Evolutionary conservation across 495 filamentous ascomycete genomes (phyloP), one percentile per base, ranked within the genome.

Genomic region (Tuber umbilicatum): DNA sequence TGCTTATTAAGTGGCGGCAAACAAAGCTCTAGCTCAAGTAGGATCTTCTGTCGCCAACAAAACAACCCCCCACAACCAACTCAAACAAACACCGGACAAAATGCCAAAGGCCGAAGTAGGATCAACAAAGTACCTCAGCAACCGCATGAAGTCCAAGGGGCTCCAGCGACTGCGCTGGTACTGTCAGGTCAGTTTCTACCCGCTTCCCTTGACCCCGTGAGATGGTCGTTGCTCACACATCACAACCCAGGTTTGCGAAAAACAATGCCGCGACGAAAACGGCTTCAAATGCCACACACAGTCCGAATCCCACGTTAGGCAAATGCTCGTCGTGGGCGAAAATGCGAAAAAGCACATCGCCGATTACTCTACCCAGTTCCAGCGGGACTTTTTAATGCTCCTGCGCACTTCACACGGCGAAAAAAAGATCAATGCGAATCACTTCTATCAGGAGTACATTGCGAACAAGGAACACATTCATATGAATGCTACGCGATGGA

Each of bases 71-170:
- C 55, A 17, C 55, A 64, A 35, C 27, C 27, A 31, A 4, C 50
- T 27, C 55, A 64, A 64, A 19, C 55, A 19, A 35, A 64, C 55
- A 64, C 27, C 16, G 2, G 27, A 31, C 55, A 35, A 35, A 64
- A 99, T 98, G 96, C 91, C 91, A 73, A 90, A 90, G 85, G 96
- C 96, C 75, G 95, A 98, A 86, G 89, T 92, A 35, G 96, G 95
- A 38, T 90, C 89, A 41, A 92, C 89, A 5, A 98, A 98, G 81
- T 87, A 92, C 76, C 87, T 98, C 69, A 88, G 87, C 84, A 98
- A 98, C 84, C 91, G 93, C 83, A 88, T 97, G 84, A 97, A 97
- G 83, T 86, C 90, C 77, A 94, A 94, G 85, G 94, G 94, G 60
- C 86, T 97, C 2, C 92, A 93, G 76, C 87, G 94, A 0, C 86